Evolutionary conservation across 2,329 filamentous ascomycete genomes (phyloP).

Genomic region (Colletotrichum tofieldiae): DNA sequence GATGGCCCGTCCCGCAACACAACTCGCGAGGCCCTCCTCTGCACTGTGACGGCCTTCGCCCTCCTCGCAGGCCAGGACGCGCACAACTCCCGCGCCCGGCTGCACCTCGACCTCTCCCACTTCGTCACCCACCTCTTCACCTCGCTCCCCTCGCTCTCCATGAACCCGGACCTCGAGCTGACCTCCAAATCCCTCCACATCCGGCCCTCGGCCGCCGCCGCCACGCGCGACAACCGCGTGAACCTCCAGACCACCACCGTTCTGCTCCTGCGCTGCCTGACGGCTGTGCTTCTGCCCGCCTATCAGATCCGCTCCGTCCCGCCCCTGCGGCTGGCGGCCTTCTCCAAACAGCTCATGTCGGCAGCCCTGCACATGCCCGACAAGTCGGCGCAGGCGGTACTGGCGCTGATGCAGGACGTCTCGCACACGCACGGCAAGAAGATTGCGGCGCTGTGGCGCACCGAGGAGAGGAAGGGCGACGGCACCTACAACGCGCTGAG

Average conservation of each 20-base stretch:
- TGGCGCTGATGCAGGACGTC: conserved; percentile 84
- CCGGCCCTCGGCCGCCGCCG: conserved; percentile 60
- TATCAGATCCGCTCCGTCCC: conserved; percentile 83
- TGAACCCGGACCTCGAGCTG: conserved; percentile 90
- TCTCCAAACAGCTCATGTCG: conserved; percentile 91
- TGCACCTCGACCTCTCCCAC: conserved; percentile 93
- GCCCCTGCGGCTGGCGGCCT: conserved; percentile 88
- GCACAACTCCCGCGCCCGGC: conserved; percentile 83
- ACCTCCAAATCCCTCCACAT: conserved; percentile 80
- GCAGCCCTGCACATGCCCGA: conserved; percentile 89
- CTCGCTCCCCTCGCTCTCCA: conserved; percentile 82
- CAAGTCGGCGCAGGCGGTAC: conserved; percentile 85
- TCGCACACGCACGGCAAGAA: conserved; percentile 87
- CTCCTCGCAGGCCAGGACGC: conserved; percentile 95
- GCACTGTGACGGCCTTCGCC: conserved; percentile 97
- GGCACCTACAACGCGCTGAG: conserved; percentile 85
- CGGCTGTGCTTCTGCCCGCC: conserved; percentile 83
- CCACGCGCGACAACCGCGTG: conserved; percentile 67
- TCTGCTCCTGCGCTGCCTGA: conserved; percentile 88
- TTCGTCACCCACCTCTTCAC: conserved; percentile 96
- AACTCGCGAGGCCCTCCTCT: conserved; percentile 90
- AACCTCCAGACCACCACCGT: conserved; percentile 97
- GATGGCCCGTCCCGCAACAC: conserved; percentile 75
- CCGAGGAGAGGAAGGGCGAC: conserved; percentile 93
- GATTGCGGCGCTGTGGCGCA: conserved; percentile 90